phyloP scores from a whole-genome alignment of 202 grass and related monocot species.

The Hordeum pubiflorum region DNA sequence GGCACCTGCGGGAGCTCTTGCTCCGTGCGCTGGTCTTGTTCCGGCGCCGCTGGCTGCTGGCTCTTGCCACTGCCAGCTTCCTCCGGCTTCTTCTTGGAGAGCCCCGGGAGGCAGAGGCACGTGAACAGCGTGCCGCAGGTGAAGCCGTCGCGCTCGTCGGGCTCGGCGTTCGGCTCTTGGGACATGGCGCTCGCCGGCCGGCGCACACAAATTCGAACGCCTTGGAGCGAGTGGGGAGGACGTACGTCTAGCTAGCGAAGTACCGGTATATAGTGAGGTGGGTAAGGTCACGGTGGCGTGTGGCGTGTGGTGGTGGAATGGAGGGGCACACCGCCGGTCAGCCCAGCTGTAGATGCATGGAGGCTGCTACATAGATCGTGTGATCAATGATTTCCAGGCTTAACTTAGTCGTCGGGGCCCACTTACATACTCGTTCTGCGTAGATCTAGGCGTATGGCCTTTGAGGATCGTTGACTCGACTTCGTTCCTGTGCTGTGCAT shows the following conservation, averaged over 20 bases:
- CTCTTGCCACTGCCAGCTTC: background rate
- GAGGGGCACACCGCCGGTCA: conserved; percentile 20
- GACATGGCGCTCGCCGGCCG: conserved; percentile 15
- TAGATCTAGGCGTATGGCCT: background rate
- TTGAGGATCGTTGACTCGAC: conserved; percentile 14
- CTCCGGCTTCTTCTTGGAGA: conserved; percentile 40
- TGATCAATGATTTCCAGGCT: conserved; percentile 14
- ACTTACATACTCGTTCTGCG: background rate
- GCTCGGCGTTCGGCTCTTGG: background rate
- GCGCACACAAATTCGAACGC: background rate
- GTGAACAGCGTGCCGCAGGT: conserved; percentile 36
- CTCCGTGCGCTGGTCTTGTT: background rate
- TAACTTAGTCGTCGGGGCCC: conserved; percentile 16
- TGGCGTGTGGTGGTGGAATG: conserved; percentile 4
- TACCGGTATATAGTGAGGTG: background rate
- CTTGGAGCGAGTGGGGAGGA: background rate
- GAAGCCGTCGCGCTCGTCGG: conserved; percentile 13
- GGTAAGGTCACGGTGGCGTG: background rate
- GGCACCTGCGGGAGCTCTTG: background rate
- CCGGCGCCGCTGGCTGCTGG: background rate
- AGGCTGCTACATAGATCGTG: background rate
- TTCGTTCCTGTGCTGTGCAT: background rate
- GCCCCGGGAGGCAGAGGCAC: conserved; percentile 29
- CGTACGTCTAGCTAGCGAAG: background rate
- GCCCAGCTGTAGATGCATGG: background rate